Evolutionary conservation across 306 rosid genomes (phyloP), one percentile per base, ranked within the genome.

Genomic region (Urtica urens): DNA sequence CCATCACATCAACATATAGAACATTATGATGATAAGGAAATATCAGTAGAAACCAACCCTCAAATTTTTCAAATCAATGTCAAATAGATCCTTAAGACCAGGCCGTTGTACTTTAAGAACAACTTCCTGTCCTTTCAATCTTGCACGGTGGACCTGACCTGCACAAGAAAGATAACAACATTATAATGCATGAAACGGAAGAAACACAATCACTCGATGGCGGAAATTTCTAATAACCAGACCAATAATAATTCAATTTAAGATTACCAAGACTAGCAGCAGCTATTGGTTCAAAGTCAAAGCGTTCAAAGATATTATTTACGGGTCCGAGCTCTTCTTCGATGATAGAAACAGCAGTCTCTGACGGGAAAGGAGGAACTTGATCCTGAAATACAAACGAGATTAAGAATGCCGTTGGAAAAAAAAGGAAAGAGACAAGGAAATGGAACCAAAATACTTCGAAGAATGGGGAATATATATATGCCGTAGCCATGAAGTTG

Each of bases 111-210:
- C 99, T 82, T 90, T 90, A 50, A 90, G 29, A 55, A 90, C 99
- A 51, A 85, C 82, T 59, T 85, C 94, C 60, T 75, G 51, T 57
- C 99, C 95, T 69, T 49, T 77, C 74, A 90, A 64, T 68, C 59
- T 75, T 21, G 99, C 99, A 57, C 99, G 94, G 67, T 90, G 99
- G 66, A 90, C 99, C 83, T 90, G 99, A 75, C 99, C 99, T 90
- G 85, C 72, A 71, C 31, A 63, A 52, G 48, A 12, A 51, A 51
- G 50, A 65, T 29, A n/a, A 48, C 23, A 50, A 40, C 10, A 16
- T 13, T 42, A 59, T 54, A 41, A 30, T 51, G 35, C 63, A 20
- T n/a, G n/a, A n/a, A n/a, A n/a, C n/a, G n/a, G n/a, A n/a, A n/a
- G n/a, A n/a, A n/a, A n/a, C n/a, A n/a, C n/a, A n/a, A n/a, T n/a